Evolutionary conservation across 768 basidiomycete genomes (phyloP).

Genomic region (Brasilioporus rufonigricans): DNA sequence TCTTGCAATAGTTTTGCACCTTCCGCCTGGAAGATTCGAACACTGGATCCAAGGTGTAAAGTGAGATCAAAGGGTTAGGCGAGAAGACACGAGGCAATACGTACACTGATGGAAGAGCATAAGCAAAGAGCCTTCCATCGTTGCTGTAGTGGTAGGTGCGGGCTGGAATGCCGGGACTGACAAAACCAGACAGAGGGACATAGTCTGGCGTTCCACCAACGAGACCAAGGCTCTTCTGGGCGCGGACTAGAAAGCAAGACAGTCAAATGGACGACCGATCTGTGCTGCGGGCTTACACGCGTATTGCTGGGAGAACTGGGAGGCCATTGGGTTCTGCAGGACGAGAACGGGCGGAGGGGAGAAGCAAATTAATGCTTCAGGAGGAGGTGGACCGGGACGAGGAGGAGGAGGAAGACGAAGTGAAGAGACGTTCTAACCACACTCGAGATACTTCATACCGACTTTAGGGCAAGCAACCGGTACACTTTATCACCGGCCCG

Average conservation of each 20-base stretch:
- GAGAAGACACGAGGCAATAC: conserved; percentile 33
- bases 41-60: conserved; percentile 39
- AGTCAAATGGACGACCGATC: conserved; percentile 17
- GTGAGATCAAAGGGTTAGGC: conserved; percentile 8
- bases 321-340: conserved; percentile 54
- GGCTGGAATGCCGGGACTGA: conserved; percentile 65
- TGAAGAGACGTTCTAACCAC: neutral
- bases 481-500: too few relatives aligned
- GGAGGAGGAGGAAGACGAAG: conserved; percentile 25
- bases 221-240: conserved; percentile 90
- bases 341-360: conserved; percentile 35
- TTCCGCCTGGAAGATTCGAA: conserved; percentile 76
- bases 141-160: conserved; percentile 79
- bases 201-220: conserved; percentile 82
- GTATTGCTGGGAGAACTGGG: conserved; percentile 77
- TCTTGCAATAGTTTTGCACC: conserved; percentile 71
- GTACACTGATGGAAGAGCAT: conserved; percentile 72
- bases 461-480: conserved; percentile 14
- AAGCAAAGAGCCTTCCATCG: conserved; percentile 86
- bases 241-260: conserved; percentile 60
- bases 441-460: neutral
- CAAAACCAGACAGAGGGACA: conserved; percentile 57
- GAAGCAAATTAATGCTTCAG: conserved; percentile 87
- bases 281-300: conserved; percentile 59
- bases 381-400: conserved; percentile 9